Evolutionary conservation across 2,329 filamentous ascomycete genomes (phyloP).

Genomic region (Colletotrichum orbiculare): DNA sequence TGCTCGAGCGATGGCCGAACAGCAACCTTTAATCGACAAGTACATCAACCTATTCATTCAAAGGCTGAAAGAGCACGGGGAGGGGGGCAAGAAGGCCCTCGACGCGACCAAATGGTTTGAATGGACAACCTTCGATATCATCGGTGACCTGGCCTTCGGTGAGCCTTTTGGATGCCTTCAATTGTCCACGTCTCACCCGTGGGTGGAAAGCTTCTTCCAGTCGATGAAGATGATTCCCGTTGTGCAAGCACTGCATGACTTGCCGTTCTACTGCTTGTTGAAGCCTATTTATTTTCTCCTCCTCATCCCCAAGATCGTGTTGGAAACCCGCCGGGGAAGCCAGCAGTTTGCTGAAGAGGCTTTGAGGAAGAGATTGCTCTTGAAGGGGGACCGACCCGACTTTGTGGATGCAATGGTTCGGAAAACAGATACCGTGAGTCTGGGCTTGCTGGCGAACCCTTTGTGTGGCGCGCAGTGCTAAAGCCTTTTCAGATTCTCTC

Average conservation of each 20-base stretch:
- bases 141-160: slow-evolving; percentile 37
- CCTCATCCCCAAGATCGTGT: not conserved
- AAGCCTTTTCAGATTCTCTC: not conserved
- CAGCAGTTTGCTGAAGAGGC: slow-evolving; percentile 7
- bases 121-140: slow-evolving; percentile 42
- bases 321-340: not conserved
- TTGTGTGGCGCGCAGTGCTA: too few relatives aligned
- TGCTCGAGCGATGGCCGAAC: slow-evolving; percentile 43
- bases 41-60: slow-evolving; percentile 45
- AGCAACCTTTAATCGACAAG: slow-evolving; percentile 42
- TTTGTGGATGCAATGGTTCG: slow-evolving; percentile 35
- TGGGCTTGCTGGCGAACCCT: too few relatives aligned
- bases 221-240: not conserved
- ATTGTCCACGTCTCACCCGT: slow-evolving; percentile 40
- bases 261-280: slow-evolving; percentile 2
- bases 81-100: slow-evolving; percentile 1
- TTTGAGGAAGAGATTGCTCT: not conserved
- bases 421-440: too few relatives aligned
- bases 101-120: slow-evolving; percentile 32
- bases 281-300: slow-evolving; percentile 5
- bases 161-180: slow-evolving; percentile 43
- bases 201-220: slow-evolving; percentile 41
- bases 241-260: slow-evolving; percentile 3
- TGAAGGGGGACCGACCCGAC: not conserved
- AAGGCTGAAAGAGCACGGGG: slow-evolving; percentile 40